A percentile compares a stretch with the other conserved stretches of the same genome.
phyloP scores from a whole-genome alignment of 352 stramenopile species.

The Pythium vanterpoolii region DNA sequence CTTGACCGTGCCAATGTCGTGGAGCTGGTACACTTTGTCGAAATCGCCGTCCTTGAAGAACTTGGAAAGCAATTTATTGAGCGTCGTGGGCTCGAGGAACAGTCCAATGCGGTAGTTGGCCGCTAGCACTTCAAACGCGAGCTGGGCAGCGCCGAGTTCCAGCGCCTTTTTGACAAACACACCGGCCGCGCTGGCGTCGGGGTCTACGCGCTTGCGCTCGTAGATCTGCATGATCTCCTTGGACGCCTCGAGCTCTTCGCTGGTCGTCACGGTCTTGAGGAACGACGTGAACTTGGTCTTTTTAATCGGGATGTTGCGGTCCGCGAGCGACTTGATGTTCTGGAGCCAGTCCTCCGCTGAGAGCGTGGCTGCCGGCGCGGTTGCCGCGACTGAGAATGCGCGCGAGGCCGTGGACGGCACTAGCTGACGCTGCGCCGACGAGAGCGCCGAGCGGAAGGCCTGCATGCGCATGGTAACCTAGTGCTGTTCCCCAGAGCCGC shows the following conservation, averaged over 20 bases:
- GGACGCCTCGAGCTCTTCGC: slow-evolving; percentile 68
- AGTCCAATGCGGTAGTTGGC: slow-evolving; percentile 82
- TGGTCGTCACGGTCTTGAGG: slow-evolving; percentile 80
- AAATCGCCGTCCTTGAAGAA: slow-evolving; percentile 78
- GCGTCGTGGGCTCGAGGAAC: slow-evolving; percentile 74
- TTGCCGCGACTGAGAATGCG: slow-evolving; percentile 32
- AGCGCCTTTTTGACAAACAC: slow-evolving; percentile 84
- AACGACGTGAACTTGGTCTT: slow-evolving; percentile 81
- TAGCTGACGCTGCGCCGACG: slow-evolving; percentile 45
- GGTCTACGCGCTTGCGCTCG: slow-evolving; percentile 81
- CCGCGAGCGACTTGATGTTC: slow-evolving; percentile 68
- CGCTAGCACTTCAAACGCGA: slow-evolving; percentile 76
- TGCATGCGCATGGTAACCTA: slow-evolving; percentile 43
- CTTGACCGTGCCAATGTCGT: slow-evolving; percentile 72
- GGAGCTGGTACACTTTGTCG: slow-evolving; percentile 74
- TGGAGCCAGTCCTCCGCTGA: slow-evolving; percentile 79
- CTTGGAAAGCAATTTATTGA: slow-evolving; percentile 83
- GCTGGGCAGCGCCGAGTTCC: slow-evolving; percentile 63
- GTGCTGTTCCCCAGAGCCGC: slow-evolving; percentile 63
- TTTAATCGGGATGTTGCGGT: slow-evolving; percentile 80
- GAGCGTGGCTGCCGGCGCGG: slow-evolving; percentile 22
- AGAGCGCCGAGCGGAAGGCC: slow-evolving; percentile 65
- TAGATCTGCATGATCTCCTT: slow-evolving; percentile 90
- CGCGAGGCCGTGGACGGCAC: slow-evolving; percentile 22
- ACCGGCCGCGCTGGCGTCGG: slow-evolving; percentile 66